These are phyloP conservation scores for Dictyostelium capitatum DNA, from an alignment of 78 protist species.

Conservation along the genomic window DNA sequence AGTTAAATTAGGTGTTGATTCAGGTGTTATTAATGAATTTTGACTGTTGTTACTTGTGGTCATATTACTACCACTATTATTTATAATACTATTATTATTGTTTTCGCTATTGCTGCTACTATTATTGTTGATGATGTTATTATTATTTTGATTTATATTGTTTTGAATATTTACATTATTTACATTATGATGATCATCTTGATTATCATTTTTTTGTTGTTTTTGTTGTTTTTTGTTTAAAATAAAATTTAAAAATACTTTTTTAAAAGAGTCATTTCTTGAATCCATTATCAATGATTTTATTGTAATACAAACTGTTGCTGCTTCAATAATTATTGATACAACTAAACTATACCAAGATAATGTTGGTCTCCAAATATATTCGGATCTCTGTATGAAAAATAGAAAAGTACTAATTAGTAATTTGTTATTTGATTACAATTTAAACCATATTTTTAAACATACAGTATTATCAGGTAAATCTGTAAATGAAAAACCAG, in stretches of 20 bases:
- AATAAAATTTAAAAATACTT: not conserved
- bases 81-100: not conserved
- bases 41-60: too few species aligned
- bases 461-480: not conserved
- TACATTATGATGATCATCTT: not conserved
- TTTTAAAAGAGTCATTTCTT: not conserved
- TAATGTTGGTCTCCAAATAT: conserved; percentile 13
- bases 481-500: not conserved
- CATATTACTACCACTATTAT: not conserved
- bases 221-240: not conserved
- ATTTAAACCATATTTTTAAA: not conserved
- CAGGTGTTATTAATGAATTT: not conserved
- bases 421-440: not conserved
- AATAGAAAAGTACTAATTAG: not conserved
- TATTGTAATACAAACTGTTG: not conserved
- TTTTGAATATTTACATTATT: not conserved
- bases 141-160: not conserved
- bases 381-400: not conserved
- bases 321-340: not conserved
- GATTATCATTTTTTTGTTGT: not conserved
- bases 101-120: not conserved
- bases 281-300: not conserved
- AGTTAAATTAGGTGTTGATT: not conserved
- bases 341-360: conserved; percentile 6
- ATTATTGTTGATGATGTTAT: not conserved